Evolutionary conservation across 2,329 filamentous ascomycete species (phyloP), one percentile per base, ranked within the genome.

Genomic region (Incumbomyces delicatus): DNA sequence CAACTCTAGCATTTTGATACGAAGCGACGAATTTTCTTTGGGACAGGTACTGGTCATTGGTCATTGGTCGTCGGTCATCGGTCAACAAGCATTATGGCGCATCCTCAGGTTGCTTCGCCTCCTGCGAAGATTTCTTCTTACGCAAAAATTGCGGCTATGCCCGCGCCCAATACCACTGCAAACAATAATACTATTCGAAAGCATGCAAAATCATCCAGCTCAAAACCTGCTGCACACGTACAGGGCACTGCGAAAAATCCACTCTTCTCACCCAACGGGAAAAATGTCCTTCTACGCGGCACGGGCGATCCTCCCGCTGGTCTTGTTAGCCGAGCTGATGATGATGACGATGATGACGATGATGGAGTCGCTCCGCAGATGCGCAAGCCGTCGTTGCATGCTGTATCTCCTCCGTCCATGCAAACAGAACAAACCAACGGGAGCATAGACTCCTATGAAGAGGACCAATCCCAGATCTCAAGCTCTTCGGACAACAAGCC

Each of bases 401-500:
- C 52, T 31, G 45, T 39, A 33, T 40, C 45, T 10, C 38, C 38
- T 12, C 38, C 36, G 6, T 38, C 41, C 17, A 37, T 40, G 30
- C 38, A 33, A 12, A 46, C 44, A 7, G 43, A 49, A 11, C 51
- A 53, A 30, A 57, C 49, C 44, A 53, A 46, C 10, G 51, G 52
- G 37, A 57, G 54, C 34, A 53, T 50, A 37, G 54, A 57, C 33
- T 57, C 55, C n/a, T 47, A 53, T n/a, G 66, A 68, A 52, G 70
- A 72, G 57, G 69, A 71, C 49, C 68, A 66, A 43, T 72, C 70
- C 8, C 69, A 72, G 50, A 58, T 71, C 13, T 80, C 77, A 13
- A 76, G 69, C 53, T 76, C 73, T 38, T 81, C 78, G 33, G 12
- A 39, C 8, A 88, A 82, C 2, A 95, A 95, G 66, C 86, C 87